phyloP scores from a whole-genome alignment of 768 basidiomycete genomes.

The Lentinula guzmanii region DNA sequence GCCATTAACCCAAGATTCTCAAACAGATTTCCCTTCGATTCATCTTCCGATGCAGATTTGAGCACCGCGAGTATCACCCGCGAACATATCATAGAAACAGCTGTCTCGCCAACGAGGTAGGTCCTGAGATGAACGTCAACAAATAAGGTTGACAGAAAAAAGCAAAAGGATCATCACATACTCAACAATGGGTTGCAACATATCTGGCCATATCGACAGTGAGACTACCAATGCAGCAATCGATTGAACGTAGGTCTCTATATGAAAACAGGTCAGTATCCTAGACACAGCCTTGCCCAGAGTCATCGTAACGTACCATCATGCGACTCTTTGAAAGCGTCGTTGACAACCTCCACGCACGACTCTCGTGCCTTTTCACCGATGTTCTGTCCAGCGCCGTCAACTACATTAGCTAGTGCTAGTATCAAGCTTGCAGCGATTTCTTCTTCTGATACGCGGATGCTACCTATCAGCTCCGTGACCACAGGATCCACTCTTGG shows the following conservation, averaged over 20 bases:
- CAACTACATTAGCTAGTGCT: slow-evolving; percentile 72
- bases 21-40: slow-evolving; percentile 44
- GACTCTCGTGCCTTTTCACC: slow-evolving; percentile 70
- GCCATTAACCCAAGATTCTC: slow-evolving; percentile 55
- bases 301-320: slow-evolving; percentile 39
- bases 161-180: slow-evolving; percentile 26
- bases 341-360: slow-evolving; percentile 68
- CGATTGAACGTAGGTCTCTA: slow-evolving; percentile 68
- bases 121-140: slow-evolving; percentile 28
- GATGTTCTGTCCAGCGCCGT: slow-evolving; percentile 65
- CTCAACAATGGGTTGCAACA: slow-evolving; percentile 64
- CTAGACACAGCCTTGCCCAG: background rate
- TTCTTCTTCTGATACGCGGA: slow-evolving; percentile 53
- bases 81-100: slow-evolving; percentile 56
- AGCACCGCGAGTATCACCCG: slow-evolving; percentile 56
- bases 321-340: slow-evolving; percentile 71
- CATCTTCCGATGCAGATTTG: slow-evolving; percentile 38
- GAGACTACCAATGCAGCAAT: slow-evolving; percentile 58
- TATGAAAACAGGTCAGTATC: background rate
- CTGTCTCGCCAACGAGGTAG: slow-evolving; percentile 63
- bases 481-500: slow-evolving; percentile 92
- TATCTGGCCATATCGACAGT: slow-evolving; percentile 55
- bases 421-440: slow-evolving; percentile 72
- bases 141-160: slow-evolving; percentile 3
- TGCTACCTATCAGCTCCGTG: slow-evolving; percentile 71